Conservation (phyloP, 2,329 filamentous ascomycete genomes). For the Fusarium tanahbumbuense region DNA sequence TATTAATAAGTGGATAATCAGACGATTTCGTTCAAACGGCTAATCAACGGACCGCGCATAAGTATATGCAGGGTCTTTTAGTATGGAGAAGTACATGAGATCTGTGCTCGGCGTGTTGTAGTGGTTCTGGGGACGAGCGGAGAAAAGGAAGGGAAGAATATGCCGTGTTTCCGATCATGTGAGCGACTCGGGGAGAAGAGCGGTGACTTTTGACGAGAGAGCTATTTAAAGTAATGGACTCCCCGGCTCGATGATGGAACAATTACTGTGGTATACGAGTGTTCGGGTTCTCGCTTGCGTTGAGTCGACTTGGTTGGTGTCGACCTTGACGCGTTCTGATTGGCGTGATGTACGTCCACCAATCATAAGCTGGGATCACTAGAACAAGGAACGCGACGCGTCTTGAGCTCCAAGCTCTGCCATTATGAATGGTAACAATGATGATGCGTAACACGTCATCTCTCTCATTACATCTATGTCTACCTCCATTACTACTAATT, state of each 20-base stretch:
- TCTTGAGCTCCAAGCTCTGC: not conserved
- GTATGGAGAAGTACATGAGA: not conserved
- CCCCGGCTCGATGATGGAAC: not conserved
- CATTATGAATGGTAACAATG: not conserved
- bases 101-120: not conserved
- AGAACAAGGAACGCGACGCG: not conserved
- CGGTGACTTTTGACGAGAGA: not conserved
- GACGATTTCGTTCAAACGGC: not conserved
- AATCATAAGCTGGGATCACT: not conserved
- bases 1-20: not conserved
- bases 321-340: not conserved
- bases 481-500: not conserved
- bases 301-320: no score
- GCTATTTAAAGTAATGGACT: not conserved
- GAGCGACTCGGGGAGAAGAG: not conserved
- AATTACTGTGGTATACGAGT: no score
- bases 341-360: fast-evolving
- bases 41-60: not conserved
- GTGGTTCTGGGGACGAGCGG: not conserved
- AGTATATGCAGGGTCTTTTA: not conserved
- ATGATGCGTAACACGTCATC: not conserved
- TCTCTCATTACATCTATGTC: not conserved
- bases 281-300: no score
- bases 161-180: not conserved
- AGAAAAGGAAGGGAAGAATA: not conserved